phyloP scores from a whole-genome alignment of 208 protist genomes.

The Porcisia hertigi region DNA sequence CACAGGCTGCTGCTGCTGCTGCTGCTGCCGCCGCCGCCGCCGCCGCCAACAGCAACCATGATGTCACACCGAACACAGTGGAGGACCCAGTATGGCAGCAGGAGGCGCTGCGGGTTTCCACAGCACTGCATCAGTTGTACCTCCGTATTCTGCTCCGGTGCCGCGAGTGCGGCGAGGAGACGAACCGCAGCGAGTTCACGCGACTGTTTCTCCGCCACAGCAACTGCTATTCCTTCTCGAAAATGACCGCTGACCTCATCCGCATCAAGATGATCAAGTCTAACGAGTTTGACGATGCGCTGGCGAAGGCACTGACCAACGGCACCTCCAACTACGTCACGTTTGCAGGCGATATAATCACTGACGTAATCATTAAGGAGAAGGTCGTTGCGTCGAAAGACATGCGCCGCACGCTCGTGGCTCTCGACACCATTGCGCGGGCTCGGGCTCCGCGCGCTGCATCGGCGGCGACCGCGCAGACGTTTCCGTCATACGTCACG shows the following conservation, averaged over 20 bases:
- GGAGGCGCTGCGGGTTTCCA: slow-evolving; percentile 44
- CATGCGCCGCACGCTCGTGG: slow-evolving; percentile 67
- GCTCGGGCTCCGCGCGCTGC: slow-evolving; percentile 32
- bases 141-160: slow-evolving; percentile 79
- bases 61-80: slow-evolving; percentile 19
- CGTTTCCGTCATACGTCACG: slow-evolving; percentile 37
- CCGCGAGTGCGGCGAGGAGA: slow-evolving; percentile 62
- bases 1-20: slow-evolving; percentile 13
- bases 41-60: slow-evolving; percentile 15
- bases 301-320: slow-evolving; percentile 69
- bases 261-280: slow-evolving; percentile 89
- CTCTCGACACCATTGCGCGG: slow-evolving; percentile 70
- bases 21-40: slow-evolving; percentile 23
- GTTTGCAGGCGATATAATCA: slow-evolving; percentile 82
- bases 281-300: slow-evolving; percentile 80
- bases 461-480: slow-evolving; percentile 23
- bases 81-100: slow-evolving; percentile 30
- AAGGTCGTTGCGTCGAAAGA: slow-evolving; percentile 63
- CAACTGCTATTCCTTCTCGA: slow-evolving; percentile 59
- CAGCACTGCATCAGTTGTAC: slow-evolving; percentile 83
- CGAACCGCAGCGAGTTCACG: slow-evolving; percentile 77
- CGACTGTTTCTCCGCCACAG: slow-evolving; percentile 73
- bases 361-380: slow-evolving; percentile 79
- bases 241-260: slow-evolving; percentile 78
- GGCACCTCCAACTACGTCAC: slow-evolving; percentile 44